These are phyloP conservation scores for Phialocephala subalpina DNA, from an alignment of 2,329 filamentous ascomycete species.

Conservation along the genomic window DNA sequence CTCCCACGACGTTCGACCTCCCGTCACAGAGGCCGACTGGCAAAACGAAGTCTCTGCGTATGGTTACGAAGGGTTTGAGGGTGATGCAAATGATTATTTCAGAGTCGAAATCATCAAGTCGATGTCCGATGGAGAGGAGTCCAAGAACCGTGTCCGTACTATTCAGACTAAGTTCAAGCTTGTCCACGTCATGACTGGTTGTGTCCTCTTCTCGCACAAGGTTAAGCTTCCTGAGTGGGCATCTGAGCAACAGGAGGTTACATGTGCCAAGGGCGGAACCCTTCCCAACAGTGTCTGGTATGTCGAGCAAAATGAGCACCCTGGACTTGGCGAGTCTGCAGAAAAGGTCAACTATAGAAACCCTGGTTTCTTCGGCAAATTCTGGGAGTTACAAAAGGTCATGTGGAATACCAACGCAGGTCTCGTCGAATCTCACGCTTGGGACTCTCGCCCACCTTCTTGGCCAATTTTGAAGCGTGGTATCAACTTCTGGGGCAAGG, in stretches of 20 bases:
- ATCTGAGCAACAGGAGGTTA: slow-evolving; percentile 99
- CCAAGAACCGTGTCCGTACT: slow-evolving; percentile 87
- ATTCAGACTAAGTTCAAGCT: slow-evolving; percentile 98
- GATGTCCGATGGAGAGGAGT: slow-evolving; percentile 78
- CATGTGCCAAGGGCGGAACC: slow-evolving; percentile 89
- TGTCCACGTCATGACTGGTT: slow-evolving; percentile 96
- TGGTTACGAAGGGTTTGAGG: slow-evolving; percentile 95
- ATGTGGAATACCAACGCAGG: slow-evolving; percentile 99
- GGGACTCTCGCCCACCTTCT: slow-evolving; percentile 93
- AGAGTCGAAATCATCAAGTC: slow-evolving; percentile 93
- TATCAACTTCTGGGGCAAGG: slow-evolving; percentile 99
- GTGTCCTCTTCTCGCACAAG: slow-evolving; percentile 96
- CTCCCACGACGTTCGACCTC: slow-evolving; percentile 91
- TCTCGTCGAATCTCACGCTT: slow-evolving; percentile 93
- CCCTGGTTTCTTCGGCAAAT: slow-evolving; percentile 96
- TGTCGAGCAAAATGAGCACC: slow-evolving; percentile 89
- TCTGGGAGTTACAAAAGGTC: slow-evolving; percentile 95
- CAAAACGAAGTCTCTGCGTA: slow-evolving; percentile 97
- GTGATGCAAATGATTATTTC: slow-evolving; percentile 97
- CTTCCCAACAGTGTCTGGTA: slow-evolving; percentile 98
- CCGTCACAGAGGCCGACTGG: slow-evolving; percentile 89
- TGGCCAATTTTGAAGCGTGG: slow-evolving; percentile 93
- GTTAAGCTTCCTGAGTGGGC: slow-evolving; percentile 99
- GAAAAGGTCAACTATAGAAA: slow-evolving; percentile 97
- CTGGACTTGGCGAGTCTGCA: slow-evolving; percentile 73